Base-by-base conservation (phyloP, 345 rosid species). In the Brassica carinata region DNA sequence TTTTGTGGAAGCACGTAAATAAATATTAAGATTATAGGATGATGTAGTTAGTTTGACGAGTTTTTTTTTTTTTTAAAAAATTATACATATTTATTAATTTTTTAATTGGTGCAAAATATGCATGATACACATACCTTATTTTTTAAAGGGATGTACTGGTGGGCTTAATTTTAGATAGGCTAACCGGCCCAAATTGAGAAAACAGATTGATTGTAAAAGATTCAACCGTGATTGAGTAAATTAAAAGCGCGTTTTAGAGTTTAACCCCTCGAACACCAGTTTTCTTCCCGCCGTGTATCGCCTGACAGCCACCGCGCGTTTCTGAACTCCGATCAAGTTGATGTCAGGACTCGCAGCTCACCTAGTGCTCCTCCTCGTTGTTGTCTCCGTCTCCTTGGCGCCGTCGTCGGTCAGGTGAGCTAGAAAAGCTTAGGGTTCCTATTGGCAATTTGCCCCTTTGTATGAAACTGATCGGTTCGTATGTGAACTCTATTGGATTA, bases 351-450 rank as follows among this genome's bases (percentile, higher is more conserved):
- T 74, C 27, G 5, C 18, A 8, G 26, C 14, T 69, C 79, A 36
- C 17, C 6, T 74, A 69, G 7, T 53, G 18, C 2, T 59, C 1
- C 67, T 80, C 73, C 53, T 79, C 6, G 75, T 74, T 23, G n/a
- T 80, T 17, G 30, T 64, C 36, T 53, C 61, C 13, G 29, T 70
- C 67, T 38, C 19, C 72, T 80, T 75, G 43, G 38, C 71, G 10
- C 71, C 67, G 13, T 66, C 61, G 4, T 66, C 61, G 4, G 72
- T 75, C 67, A 80, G 79, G 83, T 80, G 11, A 79, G 78, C 33
- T 1, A 73, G 73, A 62, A 26, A 59, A 59, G 14, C 68, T 79
- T 79, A 55, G 29, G 45, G 67, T 38, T 73, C 43, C 8, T 11
- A 43, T 38, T 9, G 2, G 2, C 51, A 15, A 8, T 33, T 4